A percentile compares a stretch with the other conserved stretches of the same genome.
Evolutionary conservation across 2,329 filamentous ascomycete species (phyloP).

Genomic region (Gremmenia infestans): DNA sequence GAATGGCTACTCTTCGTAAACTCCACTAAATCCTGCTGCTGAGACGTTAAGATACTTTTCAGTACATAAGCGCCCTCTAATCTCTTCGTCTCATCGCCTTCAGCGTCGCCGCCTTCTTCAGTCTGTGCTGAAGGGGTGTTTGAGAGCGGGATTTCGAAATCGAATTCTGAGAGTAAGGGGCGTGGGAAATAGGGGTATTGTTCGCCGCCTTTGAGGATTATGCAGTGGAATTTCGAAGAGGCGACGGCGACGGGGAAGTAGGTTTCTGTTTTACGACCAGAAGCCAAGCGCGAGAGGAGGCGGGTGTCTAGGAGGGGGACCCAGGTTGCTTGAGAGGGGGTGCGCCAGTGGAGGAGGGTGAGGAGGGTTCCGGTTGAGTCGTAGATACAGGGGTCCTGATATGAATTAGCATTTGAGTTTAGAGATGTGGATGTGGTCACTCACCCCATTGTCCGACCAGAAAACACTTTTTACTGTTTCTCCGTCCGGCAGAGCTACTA

Average conservation of each 20-base stretch:
- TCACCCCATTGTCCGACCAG: conserved; percentile 84
- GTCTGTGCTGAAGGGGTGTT: conserved; percentile 41
- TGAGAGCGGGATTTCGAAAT: conserved; percentile 78
- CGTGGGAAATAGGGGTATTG: conserved; percentile 89
- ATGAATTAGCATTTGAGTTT: not conserved
- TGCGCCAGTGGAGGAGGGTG: conserved; percentile 86
- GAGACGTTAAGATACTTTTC: conserved; percentile 63
- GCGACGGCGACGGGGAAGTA: conserved; percentile 97
- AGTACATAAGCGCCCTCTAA: conserved; percentile 82
- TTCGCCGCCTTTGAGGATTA: conserved; percentile 95
- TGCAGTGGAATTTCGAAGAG: conserved; percentile 91
- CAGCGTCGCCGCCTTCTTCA: conserved; percentile 34
- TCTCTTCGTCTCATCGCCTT: conserved; percentile 48
- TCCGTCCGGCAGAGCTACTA: conserved; percentile 74
- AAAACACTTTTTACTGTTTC: conserved; percentile 76
- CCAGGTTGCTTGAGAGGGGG: conserved; percentile 80
- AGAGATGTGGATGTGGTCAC: conserved; percentile 29
- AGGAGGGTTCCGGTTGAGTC: conserved; percentile 87
- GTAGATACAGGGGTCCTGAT: conserved; percentile 88
- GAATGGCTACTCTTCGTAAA: conserved; percentile 58
- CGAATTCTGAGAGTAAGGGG: conserved; percentile 86
- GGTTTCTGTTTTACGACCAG: conserved; percentile 78
- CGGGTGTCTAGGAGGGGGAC: conserved; percentile 88
- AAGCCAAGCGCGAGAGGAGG: conserved; percentile 72
- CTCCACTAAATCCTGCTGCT: conserved; percentile 70